These are phyloP conservation scores for Basidiobolus meristosporus DNA, from an alignment of 371 early-diverging fungal genomes.

Conservation along the genomic window DNA sequence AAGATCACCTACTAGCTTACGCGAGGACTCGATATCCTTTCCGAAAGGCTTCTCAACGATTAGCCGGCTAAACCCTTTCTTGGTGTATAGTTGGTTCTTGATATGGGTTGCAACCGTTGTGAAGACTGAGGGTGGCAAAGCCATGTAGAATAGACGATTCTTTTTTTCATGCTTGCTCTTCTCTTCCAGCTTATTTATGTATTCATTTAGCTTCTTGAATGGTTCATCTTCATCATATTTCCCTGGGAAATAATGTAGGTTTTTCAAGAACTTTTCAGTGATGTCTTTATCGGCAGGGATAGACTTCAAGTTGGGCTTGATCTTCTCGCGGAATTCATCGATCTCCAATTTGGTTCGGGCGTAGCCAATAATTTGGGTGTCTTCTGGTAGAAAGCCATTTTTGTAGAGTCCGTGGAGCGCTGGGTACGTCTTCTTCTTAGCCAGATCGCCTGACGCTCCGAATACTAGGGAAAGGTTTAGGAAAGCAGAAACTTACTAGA, in stretches of 20 bases:
- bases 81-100: conserved; percentile 34
- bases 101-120: conserved; percentile 56
- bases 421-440: conserved; percentile 96
- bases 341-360: conserved; percentile 73
- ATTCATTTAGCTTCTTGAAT: conserved; percentile 38
- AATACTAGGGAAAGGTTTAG: conserved; percentile 33
- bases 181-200: conserved; percentile 29
- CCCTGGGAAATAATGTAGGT: conserved; percentile 73
- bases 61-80: conserved; percentile 36
- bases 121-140: conserved; percentile 94
- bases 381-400: conserved; percentile 52
- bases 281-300: conserved; percentile 25
- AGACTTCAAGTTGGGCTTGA: conserved; percentile 44
- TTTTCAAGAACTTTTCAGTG: conserved; percentile 46
- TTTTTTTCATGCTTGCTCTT: conserved; percentile 11
- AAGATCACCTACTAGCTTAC: conserved; percentile 40
- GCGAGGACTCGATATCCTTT: conserved; percentile 66
- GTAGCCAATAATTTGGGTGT: conserved; percentile 80
- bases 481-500: no score
- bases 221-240: conserved; percentile 68
- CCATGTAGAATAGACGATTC: conserved; percentile 89
- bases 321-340: conserved; percentile 53
- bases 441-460: conserved; percentile 89
- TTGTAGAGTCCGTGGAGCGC: conserved; percentile 77
- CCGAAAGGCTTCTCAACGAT: conserved; percentile 99